Percentiles rank a stretch among this genome's conserved stretches.
These are phyloP conservation scores for Jacaranda copaia DNA, from an alignment of 257 asterid genomes.

Conservation along the genomic window DNA sequence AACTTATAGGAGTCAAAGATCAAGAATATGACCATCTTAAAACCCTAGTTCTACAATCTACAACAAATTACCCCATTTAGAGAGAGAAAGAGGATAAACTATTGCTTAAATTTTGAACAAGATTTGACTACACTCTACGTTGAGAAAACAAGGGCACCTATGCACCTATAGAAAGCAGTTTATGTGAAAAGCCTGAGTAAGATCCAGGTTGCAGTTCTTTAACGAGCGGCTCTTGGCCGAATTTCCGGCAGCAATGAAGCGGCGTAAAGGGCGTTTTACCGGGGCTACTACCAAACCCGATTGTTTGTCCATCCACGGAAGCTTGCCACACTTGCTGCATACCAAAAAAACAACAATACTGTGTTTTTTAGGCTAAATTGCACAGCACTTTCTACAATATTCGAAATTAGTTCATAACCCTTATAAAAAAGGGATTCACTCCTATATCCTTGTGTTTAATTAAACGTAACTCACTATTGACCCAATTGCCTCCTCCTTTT, in stretches of 20 bases:
- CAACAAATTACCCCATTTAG: background rate
- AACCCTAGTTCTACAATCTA: constrained; percentile 3
- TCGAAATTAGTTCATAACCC: too few species aligned
- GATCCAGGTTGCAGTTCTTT: constrained; percentile 47
- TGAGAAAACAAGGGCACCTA: constrained; percentile 40
- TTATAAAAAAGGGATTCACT: too few species aligned
- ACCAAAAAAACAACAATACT: too few species aligned
- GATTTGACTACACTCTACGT: constrained; percentile 31
- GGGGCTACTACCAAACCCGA: constrained; percentile 81
- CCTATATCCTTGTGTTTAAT: too few species aligned
- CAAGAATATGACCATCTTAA: background rate
- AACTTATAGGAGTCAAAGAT: background rate
- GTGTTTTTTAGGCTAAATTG: too few species aligned
- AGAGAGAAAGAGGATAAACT: background rate
- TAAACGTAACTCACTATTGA: too few species aligned
- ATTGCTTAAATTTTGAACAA: background rate
- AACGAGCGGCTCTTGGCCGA: constrained; percentile 42
- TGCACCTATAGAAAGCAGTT: constrained; percentile 64
- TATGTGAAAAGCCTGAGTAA: constrained; percentile 63
- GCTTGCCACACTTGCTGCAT: constrained; percentile 83
- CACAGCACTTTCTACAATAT: too few species aligned
- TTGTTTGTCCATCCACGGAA: constrained; percentile 82
- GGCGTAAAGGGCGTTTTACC: constrained; percentile 68
- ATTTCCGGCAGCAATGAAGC: constrained; percentile 43
- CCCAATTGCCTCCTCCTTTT: too few species aligned